phyloP scores from a whole-genome alignment of 1,139 yeast species.

The Ogataea hybrid region DNA sequence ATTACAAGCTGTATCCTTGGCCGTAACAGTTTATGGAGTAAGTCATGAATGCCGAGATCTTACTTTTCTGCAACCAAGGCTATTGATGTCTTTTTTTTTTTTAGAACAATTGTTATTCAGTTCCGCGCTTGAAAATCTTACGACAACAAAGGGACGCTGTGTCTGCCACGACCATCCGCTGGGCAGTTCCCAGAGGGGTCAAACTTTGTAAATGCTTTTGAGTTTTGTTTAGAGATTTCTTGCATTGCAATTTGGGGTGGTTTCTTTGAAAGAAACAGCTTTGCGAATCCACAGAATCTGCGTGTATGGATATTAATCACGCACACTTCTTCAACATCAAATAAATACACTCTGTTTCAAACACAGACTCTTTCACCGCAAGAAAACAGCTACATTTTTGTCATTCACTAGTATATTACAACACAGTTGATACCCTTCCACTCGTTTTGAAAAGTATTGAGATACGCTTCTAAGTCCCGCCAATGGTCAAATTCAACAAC shows the following conservation, averaged over 20 bases:
- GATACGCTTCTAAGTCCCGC: background rate
- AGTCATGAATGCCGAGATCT: too few species aligned
- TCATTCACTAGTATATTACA: too few species aligned
- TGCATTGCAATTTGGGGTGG: slow-evolving; percentile 1
- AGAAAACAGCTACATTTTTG: too few species aligned
- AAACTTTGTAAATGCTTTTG: background rate
- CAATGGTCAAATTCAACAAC: slow-evolving; percentile 5
- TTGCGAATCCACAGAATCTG: background rate
- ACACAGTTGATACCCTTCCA: slow-evolving; percentile 11
- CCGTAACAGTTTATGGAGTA: too few species aligned
- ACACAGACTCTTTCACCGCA: too few species aligned
- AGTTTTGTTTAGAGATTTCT: slow-evolving; percentile 6
- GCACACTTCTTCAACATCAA: background rate
- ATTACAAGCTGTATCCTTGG: too few species aligned
- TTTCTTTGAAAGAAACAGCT: slow-evolving; percentile 3
- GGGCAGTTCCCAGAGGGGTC: slow-evolving; percentile 2
- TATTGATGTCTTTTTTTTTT: background rate
- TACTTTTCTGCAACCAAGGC: background rate
- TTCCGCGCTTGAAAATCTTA: background rate
- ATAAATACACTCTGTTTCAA: too few species aligned
- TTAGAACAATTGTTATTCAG: too few species aligned
- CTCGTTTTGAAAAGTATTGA: slow-evolving; percentile 6
- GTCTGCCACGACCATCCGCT: slow-evolving; percentile 1
- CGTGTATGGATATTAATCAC: background rate
- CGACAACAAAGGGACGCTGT: slow-evolving; percentile 1